Base-by-base conservation (phyloP, 2,329 filamentous ascomycete species). In the Colletotrichum sp. region DNA sequence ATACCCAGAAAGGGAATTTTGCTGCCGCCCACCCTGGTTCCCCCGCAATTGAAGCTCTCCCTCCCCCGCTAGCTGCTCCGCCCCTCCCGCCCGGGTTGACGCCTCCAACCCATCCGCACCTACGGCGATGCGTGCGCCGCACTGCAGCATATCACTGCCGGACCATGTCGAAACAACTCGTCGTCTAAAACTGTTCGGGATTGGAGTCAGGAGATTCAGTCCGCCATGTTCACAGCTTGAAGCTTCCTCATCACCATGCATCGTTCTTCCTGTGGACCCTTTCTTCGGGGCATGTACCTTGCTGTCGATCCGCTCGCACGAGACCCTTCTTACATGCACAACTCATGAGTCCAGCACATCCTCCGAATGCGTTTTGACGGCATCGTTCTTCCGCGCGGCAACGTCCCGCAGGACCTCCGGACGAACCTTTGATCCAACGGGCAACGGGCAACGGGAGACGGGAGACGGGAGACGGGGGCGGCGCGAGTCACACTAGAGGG, bases 1-100 rank as follows among this genome's bases (percentile, higher is more conserved):
- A 70, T 78, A 77, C 76, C 75, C 75, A 78, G 68, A 78, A 75
- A 39, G 76, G 76, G 71, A 78, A 77, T 64, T 24, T 74, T 36
- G 70, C 64, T 69, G 69, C 34, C 52, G 28, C 66, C 66, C 9
- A 66, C 49, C 68, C 69, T 32, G 65, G 63, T 36, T 69, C 21
- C 76, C 72, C 76, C 76, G 69, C 76, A 76, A 39, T 65, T 36
- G 30, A 52, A 36, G 59, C 36, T 16, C 24, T 7, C 21, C 18
- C 28, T 55, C 16, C 60, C 32, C 67, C 16, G 34, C 49, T 16
- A 68, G 28, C 64, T 18, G 32, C 24, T 34, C 36, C 44, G 34
- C 32, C 30, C 30, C 32, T 49, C 26, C 64, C 62, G 34, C 16
- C 32, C 32, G 24, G 62, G 13, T 64, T 64, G 62, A 64, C 34